Evolutionary conservation across 208 protist species (phyloP), one percentile per base, ranked within the genome.

Genomic region (Leishmania aethiopica): DNA sequence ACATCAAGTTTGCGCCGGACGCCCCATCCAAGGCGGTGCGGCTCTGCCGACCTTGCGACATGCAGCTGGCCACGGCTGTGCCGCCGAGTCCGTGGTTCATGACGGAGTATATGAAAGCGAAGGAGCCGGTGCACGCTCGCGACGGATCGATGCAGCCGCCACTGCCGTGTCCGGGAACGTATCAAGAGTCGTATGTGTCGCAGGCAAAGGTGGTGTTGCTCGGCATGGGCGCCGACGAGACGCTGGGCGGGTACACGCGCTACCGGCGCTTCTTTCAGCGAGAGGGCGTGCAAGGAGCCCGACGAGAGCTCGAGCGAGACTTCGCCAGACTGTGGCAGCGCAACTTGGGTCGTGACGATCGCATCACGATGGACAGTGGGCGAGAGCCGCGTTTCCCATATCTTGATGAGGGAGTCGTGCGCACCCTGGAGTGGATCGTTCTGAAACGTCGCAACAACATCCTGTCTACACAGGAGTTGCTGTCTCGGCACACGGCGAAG

Each of bases 141-240:
- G 57, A 64, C 35, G 72, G 77, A 25, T 55, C 35, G 66, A 11
- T 53, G 37, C 71, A 80, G 62, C 64, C 67, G 13, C 51, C 35
- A 55, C 72, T 78, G 60, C 93, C 88, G n/a, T 80, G 78, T 15
- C 75, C 81, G 0, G 88, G 81, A 22, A 89, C 80, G n/a, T 91
- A 78, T 55, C 57, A 78, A 13, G 37, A 57, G 5, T 37, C 89
- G 79, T 95, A 95, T 86, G 82, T 77, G 8, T 93, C 89, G 1
- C 69, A 80, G 11, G 93, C 96, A 3, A 92, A 93, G 62, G 96
- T 99, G 53, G 82, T 99, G 70, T 90, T 99, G 67, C 87, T 98
- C 17, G 98, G 98, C 32, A 97, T 99, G 86, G 98, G 98, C 1
- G 98, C 98, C 4, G 98, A 99, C 83, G 98, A 99, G 88, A 98